These are phyloP conservation scores for Zizania latifolia DNA, from an alignment of 176 grass and related monocot genomes.

Conservation along the genomic window DNA sequence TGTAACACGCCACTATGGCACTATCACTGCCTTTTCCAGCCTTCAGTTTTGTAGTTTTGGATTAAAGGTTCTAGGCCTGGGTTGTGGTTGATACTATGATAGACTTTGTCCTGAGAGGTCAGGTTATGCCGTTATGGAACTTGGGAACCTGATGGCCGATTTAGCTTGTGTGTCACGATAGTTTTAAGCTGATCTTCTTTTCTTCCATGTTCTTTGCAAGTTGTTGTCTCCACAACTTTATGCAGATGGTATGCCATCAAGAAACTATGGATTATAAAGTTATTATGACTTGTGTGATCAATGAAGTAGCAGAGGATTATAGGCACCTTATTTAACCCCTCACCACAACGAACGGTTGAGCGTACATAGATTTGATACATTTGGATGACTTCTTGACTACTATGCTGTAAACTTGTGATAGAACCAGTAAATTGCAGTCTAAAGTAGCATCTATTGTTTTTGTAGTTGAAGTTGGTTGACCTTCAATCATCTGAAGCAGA, in stretches of 20 bases:
- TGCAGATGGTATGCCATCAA: neutral
- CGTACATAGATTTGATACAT: neutral
- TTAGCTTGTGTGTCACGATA: neutral
- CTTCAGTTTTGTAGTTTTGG: neutral
- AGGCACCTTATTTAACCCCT: neutral
- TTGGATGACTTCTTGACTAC: neutral
- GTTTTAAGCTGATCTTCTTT: neutral
- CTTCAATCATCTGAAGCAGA: conserved; percentile 55
- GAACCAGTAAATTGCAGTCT: neutral
- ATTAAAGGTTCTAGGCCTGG: neutral
- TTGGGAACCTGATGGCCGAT: neutral
- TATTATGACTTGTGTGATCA: neutral
- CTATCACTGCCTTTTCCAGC: neutral
- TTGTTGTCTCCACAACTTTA: neutral
- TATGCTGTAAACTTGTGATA: neutral
- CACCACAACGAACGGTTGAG: neutral
- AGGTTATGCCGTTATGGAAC: neutral
- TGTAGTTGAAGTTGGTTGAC: conserved; percentile 74
- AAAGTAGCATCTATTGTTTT: neutral
- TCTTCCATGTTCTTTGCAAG: neutral
- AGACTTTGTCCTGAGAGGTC: neutral
- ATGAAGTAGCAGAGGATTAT: neutral
- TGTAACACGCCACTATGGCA: neutral
- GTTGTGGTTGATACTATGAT: neutral
- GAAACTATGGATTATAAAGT: neutral